Percentiles rank a stretch among this genome's conserved stretches.
These are phyloP conservation scores for Magnusiomyces ingens DNA, from an alignment of 1,139 yeast genomes.

Conservation along the genomic window DNA sequence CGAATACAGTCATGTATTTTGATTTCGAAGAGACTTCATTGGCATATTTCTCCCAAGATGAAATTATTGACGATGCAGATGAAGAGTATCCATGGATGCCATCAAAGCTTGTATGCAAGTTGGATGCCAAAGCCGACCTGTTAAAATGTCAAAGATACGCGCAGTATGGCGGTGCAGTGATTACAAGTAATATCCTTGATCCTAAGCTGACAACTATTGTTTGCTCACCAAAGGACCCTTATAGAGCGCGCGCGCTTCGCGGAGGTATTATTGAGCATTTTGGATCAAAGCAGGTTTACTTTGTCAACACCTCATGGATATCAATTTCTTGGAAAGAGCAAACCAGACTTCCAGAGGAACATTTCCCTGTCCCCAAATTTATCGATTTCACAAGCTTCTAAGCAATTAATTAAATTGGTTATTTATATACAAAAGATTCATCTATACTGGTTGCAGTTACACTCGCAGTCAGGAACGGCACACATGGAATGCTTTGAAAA, in stretches of 20 bases:
- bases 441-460: constrained; percentile 51
- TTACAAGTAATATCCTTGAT: neutral
- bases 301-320: constrained; percentile 2
- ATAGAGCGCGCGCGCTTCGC: neutral
- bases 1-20: constrained; percentile 1
- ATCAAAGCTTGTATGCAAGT: neutral
- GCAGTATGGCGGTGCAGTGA: constrained; percentile 1
- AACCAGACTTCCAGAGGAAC: constrained; percentile 1
- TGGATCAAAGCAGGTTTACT: neutral
- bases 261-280: neutral
- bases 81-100: neutral
- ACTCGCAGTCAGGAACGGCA: constrained; percentile 90
- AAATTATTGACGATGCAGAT: neutral
- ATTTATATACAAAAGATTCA: neutral
- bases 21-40: constrained; percentile 8
- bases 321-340: constrained; percentile 1
- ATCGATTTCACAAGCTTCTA: too few species aligned
- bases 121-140: neutral
- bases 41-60: neutral
- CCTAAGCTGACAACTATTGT: neutral
- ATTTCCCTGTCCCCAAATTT: neutral
- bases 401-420: too few species aligned
- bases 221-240: neutral
- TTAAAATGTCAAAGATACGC: neutral
- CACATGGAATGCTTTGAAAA: constrained; percentile 79